Evolutionary conservation across 2,329 filamentous ascomycete genomes (phyloP).

Genomic region (Alternaria angustiovoidea): DNA sequence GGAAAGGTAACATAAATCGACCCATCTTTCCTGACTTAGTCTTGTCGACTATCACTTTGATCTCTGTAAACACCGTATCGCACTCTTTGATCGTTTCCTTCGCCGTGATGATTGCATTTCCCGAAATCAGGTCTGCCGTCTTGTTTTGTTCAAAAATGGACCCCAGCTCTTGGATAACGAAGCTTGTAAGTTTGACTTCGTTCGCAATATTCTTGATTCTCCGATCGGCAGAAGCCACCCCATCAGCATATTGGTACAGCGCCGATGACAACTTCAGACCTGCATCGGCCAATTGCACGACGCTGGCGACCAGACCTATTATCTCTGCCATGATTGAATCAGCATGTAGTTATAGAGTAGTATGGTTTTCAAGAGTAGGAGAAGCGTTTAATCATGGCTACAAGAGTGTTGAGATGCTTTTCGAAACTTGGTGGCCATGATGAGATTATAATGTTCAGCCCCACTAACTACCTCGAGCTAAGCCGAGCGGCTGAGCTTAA

Average conservation of each 20-base stretch:
- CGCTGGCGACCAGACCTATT: constrained; percentile 38
- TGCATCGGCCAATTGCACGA: constrained; percentile 42
- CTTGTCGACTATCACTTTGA: constrained; percentile 36
- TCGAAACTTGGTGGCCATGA: not conserved
- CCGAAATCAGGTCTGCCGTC: constrained; percentile 33
- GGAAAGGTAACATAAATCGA: constrained; percentile 38
- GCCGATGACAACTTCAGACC: constrained; percentile 41
- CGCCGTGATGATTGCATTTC: constrained; percentile 36
- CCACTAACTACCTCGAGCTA: not conserved
- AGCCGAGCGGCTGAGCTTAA: constrained; percentile 5
- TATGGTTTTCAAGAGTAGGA: not conserved
- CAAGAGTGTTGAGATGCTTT: not conserved
- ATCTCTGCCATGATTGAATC: constrained; percentile 34
- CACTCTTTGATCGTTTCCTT: constrained; percentile 41
- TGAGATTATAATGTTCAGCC: not conserved
- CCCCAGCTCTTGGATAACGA: constrained; percentile 41
- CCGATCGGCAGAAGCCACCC: constrained; percentile 40
- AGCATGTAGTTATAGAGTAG: not conserved
- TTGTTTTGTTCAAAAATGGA: constrained; percentile 37
- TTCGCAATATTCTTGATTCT: constrained; percentile 41
- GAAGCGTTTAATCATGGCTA: not conserved
- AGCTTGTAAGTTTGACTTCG: constrained; percentile 39
- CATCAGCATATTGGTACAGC: constrained; percentile 43
- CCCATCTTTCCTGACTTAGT: constrained; percentile 36
- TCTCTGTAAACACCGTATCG: constrained; percentile 34